Percentiles rank a stretch among this genome's conserved stretches.
Evolutionary conservation across 129 eudicot genomes (phyloP).

Genomic region (Lactuca saligna): DNA sequence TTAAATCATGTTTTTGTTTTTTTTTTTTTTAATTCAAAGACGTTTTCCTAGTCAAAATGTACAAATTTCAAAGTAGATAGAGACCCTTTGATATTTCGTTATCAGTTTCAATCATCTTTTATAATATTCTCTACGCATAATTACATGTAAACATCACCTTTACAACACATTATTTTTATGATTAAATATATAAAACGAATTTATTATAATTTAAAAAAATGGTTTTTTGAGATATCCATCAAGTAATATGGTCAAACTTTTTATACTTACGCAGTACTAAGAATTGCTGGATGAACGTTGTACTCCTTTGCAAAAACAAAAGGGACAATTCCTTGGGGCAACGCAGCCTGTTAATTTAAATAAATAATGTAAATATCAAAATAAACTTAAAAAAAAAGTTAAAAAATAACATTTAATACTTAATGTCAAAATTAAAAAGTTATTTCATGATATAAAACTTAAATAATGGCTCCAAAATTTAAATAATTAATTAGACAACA

Average conservation of each 20-base stretch:
- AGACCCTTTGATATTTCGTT: conserved; percentile 4
- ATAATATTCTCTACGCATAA: not conserved
- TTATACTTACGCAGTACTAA: conserved; percentile 83
- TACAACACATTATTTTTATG: not conserved
- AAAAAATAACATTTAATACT: too few species aligned
- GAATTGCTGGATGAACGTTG: conserved; percentile 90
- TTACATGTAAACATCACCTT: conserved; percentile 2
- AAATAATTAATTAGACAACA: not conserved
- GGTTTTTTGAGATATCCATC: not conserved
- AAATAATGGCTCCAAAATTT: not conserved
- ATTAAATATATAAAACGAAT: too few species aligned
- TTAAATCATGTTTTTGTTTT: not conserved
- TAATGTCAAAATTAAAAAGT: too few species aligned
- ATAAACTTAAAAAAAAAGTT: too few species aligned
- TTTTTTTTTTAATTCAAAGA: not conserved
- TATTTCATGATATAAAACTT: not conserved
- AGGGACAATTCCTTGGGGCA: conserved; percentile 98
- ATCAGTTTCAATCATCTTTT: not conserved
- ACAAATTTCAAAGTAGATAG: conserved; percentile 7
- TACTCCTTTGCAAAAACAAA: conserved; percentile 96
- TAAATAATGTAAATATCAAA: too few species aligned
- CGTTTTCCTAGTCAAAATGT: not conserved
- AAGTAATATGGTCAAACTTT: not conserved
- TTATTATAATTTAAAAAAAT: too few species aligned
- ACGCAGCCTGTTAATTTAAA: conserved; percentile 66